Evolutionary conservation across 208 protist genomes (phyloP), one percentile per base, ranked within the genome.

Genomic region (Herpetomonas tarakana): DNA sequence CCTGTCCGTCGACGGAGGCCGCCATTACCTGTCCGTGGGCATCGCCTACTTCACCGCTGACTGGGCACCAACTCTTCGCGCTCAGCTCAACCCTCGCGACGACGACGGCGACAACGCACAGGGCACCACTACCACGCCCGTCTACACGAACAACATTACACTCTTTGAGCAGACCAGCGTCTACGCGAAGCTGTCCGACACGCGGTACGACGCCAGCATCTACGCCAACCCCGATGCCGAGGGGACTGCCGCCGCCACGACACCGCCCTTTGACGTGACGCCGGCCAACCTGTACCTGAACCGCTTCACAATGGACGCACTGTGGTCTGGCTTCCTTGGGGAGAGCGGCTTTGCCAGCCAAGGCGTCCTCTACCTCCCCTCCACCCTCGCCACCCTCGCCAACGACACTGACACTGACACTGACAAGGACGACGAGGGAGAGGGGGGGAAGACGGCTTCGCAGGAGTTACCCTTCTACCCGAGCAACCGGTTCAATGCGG

Each of bases 241-340:
- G 9, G 26, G 1, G 49, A 44, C 31, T 22, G 29, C 12, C 2
- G 22, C 31, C 39, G 46, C 21, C 24, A 44, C 41, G 24, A 26
- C 41, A 22, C 29, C 62, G 24, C 31, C 53, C 19, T 68, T 71
- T n/a, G 18, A 28, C 0, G 68, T 65, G 30, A 68, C 64, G 7
- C 57, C 61, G 26, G 46, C 39, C 26, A 63, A 67, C n/a, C 24
- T 27, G 21, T 78, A 74, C 65, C 31, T 84, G 14, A 68, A 61
- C 25, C 58, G 52, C 38, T 78, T 91, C 39, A 81, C 75, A 6
- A 73, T 74, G 14, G 66, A 83, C 38, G 68, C 70, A 49, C 66
- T 91, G 60, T 88, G 84, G 80, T 73, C 62, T 16, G 84, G 84
- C 18, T 91, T 91, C 63, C 28, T 83, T 11, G 70, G 74, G 28